Evolutionary conservation across 2,329 filamentous ascomycete genomes (phyloP), one percentile per base, ranked within the genome.

Genomic region (Chalara sp.): DNA sequence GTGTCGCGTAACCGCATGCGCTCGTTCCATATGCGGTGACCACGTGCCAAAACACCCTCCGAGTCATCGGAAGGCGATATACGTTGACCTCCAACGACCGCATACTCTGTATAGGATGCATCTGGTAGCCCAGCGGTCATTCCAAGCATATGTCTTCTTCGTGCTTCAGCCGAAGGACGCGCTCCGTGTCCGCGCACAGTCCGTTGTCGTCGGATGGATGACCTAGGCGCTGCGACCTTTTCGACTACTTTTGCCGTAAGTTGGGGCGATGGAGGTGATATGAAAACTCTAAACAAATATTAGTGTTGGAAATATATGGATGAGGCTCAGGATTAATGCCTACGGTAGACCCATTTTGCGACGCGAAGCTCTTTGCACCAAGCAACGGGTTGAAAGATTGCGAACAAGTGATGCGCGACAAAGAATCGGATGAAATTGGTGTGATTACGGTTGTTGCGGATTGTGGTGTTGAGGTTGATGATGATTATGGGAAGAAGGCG

Each of bases 261-360:
- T 47, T 62, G 59, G 51, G 63, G 60, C 53, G 61, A 60, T 35
- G 57, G 46, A 40, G 63, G 65, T 32, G 58, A 57, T 51, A 63
- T 56, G 39, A 64, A 66, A 42, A 66, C 57, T 55, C 64, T 67
- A 44, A 7, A 12, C 47, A 46, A 49, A 49, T 35, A 49, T 65
- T 56, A 62, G 56, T 55, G 21, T 21, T 21, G 21, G 21, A 21
- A 21, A 21, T 21, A 21, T 21, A 21, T 41, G 53, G 56, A 51
- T 49, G 35, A 28, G 29, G 40, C 13, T 43, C 40, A 12, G 40
- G 35, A n/a, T 51, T 56, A 56, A 50, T 42, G 40, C 62, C 55
- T 58, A 67, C 64, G 61, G 64, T 30, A 66, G 52, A 47, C 64
- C 64, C 64, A 67, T 66, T 53, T 56, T 59, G 33, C 41, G 21